These are phyloP conservation scores for Fusarium concolor DNA, from an alignment of 2,329 filamentous ascomycete genomes.

Conservation along the genomic window DNA sequence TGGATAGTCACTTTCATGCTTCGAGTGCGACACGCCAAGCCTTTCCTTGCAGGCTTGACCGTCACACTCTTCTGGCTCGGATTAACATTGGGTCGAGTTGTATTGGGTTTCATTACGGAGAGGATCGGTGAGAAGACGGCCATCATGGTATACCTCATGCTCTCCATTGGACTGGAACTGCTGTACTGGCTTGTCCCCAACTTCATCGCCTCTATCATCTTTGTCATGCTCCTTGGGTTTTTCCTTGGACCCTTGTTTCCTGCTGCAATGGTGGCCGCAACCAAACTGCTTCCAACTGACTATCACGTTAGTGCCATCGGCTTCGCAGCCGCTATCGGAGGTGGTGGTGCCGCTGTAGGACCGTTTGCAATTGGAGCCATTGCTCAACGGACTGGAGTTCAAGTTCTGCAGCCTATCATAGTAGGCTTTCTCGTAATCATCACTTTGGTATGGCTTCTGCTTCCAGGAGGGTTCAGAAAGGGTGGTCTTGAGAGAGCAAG, in stretches of 20 bases:
- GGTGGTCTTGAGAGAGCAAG: conserved; percentile 57
- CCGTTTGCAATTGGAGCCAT: conserved; percentile 77
- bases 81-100: conserved; percentile 77
- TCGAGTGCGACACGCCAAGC: conserved; percentile 73
- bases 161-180: conserved; percentile 73
- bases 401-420: conserved; percentile 67
- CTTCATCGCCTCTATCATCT: conserved; percentile 78
- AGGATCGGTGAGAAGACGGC: conserved; percentile 77
- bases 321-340: conserved; percentile 82
- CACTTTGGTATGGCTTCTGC: conserved; percentile 58
- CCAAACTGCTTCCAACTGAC: conserved; percentile 77
- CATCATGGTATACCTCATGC: conserved; percentile 71
- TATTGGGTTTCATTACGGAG: conserved; percentile 81
- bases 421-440: conserved; percentile 61
- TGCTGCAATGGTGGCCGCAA: conserved; percentile 76
- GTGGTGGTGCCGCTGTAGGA: conserved; percentile 75
- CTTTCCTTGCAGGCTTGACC: conserved; percentile 79
- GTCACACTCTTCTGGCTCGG: conserved; percentile 89
- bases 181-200: conserved; percentile 85
- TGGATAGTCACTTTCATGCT: conserved; percentile 93
- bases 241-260: conserved; percentile 85
- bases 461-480: conserved; percentile 54
- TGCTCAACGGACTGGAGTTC: conserved; percentile 67
- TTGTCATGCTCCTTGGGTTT: conserved; percentile 79
- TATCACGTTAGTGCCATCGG: conserved; percentile 85